phyloP scores from a whole-genome alignment of 129 eudicot species.

The Saussurea involucrata region DNA sequence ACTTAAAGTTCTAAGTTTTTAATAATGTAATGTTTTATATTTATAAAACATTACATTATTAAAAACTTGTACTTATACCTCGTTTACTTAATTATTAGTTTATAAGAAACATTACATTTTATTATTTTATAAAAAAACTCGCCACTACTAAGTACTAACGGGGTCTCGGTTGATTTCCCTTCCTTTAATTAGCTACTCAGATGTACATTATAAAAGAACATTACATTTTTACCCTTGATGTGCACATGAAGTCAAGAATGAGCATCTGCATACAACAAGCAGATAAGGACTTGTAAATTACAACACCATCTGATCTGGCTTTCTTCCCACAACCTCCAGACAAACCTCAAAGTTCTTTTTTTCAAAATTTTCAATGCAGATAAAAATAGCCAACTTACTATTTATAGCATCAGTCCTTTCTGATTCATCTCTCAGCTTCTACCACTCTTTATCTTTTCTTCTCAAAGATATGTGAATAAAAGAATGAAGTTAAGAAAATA shows the following conservation, averaged over 20 bases:
- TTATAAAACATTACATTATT: no score
- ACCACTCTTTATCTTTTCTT: not conserved
- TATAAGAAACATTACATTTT: no score
- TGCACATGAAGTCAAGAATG: not conserved
- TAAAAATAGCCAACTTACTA: not conserved
- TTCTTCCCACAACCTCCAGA: not conserved
- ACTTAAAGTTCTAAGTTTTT: no score
- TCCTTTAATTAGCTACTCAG: no score
- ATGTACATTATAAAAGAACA: no score
- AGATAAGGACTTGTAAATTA: not conserved
- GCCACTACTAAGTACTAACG: no score
- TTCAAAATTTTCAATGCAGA: constrained; percentile 8
- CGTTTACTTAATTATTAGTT: no score
- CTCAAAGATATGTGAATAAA: not conserved
- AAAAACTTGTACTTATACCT: no score
- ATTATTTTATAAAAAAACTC: no score
- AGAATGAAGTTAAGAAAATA: constrained; percentile 14
- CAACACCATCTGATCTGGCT: not conserved
- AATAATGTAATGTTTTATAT: no score
- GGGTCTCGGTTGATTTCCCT: no score
- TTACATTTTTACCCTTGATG: no score
- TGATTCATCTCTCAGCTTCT: not conserved
- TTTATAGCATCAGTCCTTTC: not conserved
- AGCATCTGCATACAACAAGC: not conserved
- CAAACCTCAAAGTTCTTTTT: not conserved